Conservation (phyloP, 2,329 filamentous ascomycete species). For the Graphiopsis chlorocephala region DNA sequence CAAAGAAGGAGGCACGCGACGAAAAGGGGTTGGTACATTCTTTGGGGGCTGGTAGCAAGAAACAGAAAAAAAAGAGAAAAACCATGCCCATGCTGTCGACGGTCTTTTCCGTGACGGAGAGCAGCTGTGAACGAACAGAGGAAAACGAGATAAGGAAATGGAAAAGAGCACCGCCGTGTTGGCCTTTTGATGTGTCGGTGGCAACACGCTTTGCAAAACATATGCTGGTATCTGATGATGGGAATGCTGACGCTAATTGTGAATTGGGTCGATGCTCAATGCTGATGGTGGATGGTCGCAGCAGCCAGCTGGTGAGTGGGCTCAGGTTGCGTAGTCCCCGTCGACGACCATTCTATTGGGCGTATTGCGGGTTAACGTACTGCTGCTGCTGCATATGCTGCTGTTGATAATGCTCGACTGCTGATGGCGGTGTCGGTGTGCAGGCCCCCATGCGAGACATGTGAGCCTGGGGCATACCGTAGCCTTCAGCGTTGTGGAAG, state of each 20-base stretch:
- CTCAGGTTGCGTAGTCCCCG: not conserved
- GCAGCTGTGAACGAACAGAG: not conserved
- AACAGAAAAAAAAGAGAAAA: not conserved
- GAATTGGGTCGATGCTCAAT: slow-evolving; percentile 5
- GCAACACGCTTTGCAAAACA: slow-evolving; percentile 11
- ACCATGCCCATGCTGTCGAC: not conserved
- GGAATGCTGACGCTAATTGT: slow-evolving; percentile 16
- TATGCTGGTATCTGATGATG: slow-evolving; percentile 14
- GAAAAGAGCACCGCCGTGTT: not conserved
- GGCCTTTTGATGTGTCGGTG: not conserved
- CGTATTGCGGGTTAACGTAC: slow-evolving; percentile 28
- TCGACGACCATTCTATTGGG: slow-evolving; percentile 23
- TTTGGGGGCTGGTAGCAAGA: slow-evolving; percentile 6
- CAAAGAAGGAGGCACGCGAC: not conserved
- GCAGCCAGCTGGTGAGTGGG: not conserved
- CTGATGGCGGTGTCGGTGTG: slow-evolving; percentile 35
- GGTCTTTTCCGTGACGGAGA: not conserved
- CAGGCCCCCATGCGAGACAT: slow-evolving; percentile 27
- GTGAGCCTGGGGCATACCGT: slow-evolving; percentile 27
- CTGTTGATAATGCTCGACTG: slow-evolving; percentile 26
- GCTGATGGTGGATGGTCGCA: slow-evolving; percentile 4
- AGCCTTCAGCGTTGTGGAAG: slow-evolving; percentile 24
- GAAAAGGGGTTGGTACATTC: slow-evolving; percentile 7
- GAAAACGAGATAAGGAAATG: slow-evolving; percentile 4
- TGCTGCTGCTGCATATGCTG: slow-evolving; percentile 24